These are phyloP conservation scores for Plasmodium gallinaceum DNA, from an alignment of 169 alveolate genomes.

Conservation along the genomic window DNA sequence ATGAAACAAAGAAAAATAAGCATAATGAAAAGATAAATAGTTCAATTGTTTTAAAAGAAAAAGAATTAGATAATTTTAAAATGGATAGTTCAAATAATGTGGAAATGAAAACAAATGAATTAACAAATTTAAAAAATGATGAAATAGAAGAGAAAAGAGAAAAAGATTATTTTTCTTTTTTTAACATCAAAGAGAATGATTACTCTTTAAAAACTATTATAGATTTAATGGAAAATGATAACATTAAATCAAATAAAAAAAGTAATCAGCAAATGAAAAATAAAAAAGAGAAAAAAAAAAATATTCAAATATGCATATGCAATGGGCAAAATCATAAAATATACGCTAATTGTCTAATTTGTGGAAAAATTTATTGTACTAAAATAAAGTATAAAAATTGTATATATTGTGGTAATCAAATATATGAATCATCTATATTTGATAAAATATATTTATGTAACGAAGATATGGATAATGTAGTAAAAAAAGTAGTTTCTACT, in stretches of 20 bases:
- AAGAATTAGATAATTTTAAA: neutral
- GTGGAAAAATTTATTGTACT: constrained; percentile 64
- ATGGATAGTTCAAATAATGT: neutral
- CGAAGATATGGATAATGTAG: neutral
- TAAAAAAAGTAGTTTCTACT: constrained; percentile 7
- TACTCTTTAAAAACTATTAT: constrained; percentile 48
- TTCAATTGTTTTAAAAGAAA: neutral
- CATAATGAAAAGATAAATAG: neutral
- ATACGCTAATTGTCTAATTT: constrained; percentile 55
- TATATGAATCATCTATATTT: constrained; percentile 25
- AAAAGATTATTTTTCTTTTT: constrained; percentile 30
- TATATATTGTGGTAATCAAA: constrained; percentile 33
- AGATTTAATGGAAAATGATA: constrained; percentile 26
- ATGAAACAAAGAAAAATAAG: neutral
- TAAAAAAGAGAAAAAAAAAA: constrained; percentile 35
- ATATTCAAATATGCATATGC: constrained; percentile 37
- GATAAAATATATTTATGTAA: constrained; percentile 6
- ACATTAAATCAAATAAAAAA: neutral
- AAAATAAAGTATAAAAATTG: constrained; percentile 63
- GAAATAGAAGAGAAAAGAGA: constrained; percentile 1
- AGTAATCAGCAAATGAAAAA: constrained; percentile 3
- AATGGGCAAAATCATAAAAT: constrained; percentile 53
- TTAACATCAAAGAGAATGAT: constrained; percentile 33
- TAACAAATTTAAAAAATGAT: neutral
- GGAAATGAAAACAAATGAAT: neutral